phyloP scores from a whole-genome alignment of 352 stramenopile species.

The Globisporangium parvum region DNA sequence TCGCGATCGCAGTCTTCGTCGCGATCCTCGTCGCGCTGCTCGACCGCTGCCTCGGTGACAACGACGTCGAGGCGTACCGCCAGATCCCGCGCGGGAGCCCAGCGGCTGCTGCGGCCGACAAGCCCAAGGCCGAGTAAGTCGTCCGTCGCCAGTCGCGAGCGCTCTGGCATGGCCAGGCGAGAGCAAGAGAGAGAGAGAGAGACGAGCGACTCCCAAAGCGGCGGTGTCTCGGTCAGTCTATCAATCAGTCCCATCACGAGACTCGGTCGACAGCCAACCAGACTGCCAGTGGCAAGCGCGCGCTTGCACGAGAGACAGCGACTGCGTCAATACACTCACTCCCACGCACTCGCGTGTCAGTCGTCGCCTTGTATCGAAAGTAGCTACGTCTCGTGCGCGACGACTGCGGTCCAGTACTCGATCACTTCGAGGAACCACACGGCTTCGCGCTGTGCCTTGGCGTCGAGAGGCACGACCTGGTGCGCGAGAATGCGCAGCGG shows the following conservation, averaged over 20 bases:
- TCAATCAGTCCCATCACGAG: slow-evolving; percentile 19
- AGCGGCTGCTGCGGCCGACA: slow-evolving; percentile 12
- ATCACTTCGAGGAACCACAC: slow-evolving; percentile 70
- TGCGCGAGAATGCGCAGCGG: slow-evolving; percentile 38
- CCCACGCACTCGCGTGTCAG: no score
- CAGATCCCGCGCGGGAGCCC: slow-evolving; percentile 27
- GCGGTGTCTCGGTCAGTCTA: background rate
- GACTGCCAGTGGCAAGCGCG: no score
- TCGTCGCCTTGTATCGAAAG: no score
- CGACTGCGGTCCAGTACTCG: slow-evolving; percentile 59
- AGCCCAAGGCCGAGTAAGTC: slow-evolving; percentile 45
- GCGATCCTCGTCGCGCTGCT: slow-evolving; percentile 63
- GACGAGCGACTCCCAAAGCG: background rate
- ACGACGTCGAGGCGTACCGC: slow-evolving; percentile 52
- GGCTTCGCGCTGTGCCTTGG: slow-evolving; percentile 51
- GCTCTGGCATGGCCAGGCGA: no score
- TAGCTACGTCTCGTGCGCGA: slow-evolving; percentile 9
- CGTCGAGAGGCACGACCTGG: slow-evolving; percentile 49
- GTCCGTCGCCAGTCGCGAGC: background rate
- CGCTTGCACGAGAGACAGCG: no score
- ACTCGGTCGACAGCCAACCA: no score
- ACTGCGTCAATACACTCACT: no score
- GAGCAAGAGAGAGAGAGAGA: background rate
- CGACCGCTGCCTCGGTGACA: slow-evolving; percentile 66
- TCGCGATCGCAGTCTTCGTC: slow-evolving; percentile 55